Conservation (phyloP, 2,329 filamentous ascomycete species). For the Colletotrichum kahawae region DNA sequence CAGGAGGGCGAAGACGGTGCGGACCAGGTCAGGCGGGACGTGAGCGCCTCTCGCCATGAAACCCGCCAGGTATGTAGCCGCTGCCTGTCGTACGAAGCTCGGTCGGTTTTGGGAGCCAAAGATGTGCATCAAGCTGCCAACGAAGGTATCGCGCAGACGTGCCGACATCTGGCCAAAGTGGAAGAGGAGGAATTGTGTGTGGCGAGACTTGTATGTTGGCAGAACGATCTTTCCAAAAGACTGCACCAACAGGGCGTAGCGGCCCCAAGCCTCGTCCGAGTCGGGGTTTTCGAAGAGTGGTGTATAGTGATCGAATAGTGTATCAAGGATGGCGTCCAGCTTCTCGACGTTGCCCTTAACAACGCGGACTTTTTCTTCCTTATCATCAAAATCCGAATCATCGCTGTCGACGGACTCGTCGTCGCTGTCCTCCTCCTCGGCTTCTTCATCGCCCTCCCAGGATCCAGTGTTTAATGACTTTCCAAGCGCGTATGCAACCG, state of each 20-base stretch:
- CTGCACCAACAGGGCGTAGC: slow-evolving; percentile 79
- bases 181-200: slow-evolving; percentile 95
- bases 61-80: slow-evolving; percentile 90
- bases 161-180: slow-evolving; percentile 89
- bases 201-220: slow-evolving; percentile 88
- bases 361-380: slow-evolving; percentile 67
- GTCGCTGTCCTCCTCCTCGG: slow-evolving; percentile 69
- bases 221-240: slow-evolving; percentile 90
- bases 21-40: slow-evolving; percentile 77
- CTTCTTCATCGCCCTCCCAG: slow-evolving; percentile 59
- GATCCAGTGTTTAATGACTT: slow-evolving; percentile 40
- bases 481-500: slow-evolving; percentile 62
- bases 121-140: slow-evolving; percentile 75
- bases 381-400: slow-evolving; percentile 69
- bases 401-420: slow-evolving; percentile 75
- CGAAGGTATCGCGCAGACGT: slow-evolving; percentile 80
- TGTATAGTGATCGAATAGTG: slow-evolving; percentile 84
- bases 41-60: slow-evolving; percentile 91
- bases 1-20: slow-evolving; percentile 81
- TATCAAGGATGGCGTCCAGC: slow-evolving; percentile 87
- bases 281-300: slow-evolving; percentile 73
- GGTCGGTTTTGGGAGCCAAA: slow-evolving; percentile 23
- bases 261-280: slow-evolving; percentile 70
- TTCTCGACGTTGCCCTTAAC: slow-evolving; percentile 87
- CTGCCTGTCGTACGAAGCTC: slow-evolving; percentile 73